These are phyloP conservation scores for Colletotrichum godetiae DNA, from an alignment of 2,329 filamentous ascomycete species.

Conservation along the genomic window DNA sequence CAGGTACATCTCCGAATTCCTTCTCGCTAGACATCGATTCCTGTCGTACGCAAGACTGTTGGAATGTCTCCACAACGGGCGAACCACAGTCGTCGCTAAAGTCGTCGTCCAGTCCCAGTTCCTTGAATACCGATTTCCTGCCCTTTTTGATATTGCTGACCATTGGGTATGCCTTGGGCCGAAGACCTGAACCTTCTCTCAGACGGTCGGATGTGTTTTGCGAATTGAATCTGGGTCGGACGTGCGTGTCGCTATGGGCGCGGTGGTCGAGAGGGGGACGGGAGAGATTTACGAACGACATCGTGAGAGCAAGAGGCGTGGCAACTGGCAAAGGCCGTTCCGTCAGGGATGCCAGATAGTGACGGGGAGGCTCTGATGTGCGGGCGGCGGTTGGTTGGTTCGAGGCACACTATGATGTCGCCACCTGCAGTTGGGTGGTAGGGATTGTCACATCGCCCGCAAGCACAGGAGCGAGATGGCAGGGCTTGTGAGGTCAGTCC, in stretches of 20 bases:
- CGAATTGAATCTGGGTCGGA: slow-evolving; percentile 62
- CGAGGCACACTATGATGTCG: slow-evolving; percentile 33
- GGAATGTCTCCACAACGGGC: neutral
- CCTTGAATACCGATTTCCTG: slow-evolving; percentile 63
- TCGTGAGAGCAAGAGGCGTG: slow-evolving; percentile 17
- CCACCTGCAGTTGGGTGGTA: slow-evolving; percentile 33
- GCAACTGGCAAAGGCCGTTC: neutral
- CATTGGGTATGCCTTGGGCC: slow-evolving; percentile 53
- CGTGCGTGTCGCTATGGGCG: slow-evolving; percentile 36
- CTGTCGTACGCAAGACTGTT: slow-evolving; percentile 30
- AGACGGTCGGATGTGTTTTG: slow-evolving; percentile 62
- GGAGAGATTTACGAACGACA: slow-evolving; percentile 34
- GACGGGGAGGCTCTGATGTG: slow-evolving; percentile 17
- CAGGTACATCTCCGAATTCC: slow-evolving; percentile 45
- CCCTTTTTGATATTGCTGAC: slow-evolving; percentile 59
- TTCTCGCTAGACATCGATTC: slow-evolving; percentile 41
- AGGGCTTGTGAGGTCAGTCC: slow-evolving; percentile 22
- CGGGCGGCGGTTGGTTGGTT: slow-evolving; percentile 11
- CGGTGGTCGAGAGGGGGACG: slow-evolving; percentile 27
- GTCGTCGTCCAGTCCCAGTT: slow-evolving; percentile 58
- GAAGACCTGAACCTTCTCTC: slow-evolving; percentile 56
- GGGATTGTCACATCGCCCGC: slow-evolving; percentile 30
- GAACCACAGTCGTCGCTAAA: slow-evolving; percentile 37
- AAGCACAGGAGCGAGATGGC: slow-evolving; percentile 15
- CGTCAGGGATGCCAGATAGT: slow-evolving; percentile 11